Evolutionary conservation across 768 basidiomycete genomes (phyloP), one percentile per base, ranked within the genome.

Genomic region (Kwoniella mangroviensis): DNA sequence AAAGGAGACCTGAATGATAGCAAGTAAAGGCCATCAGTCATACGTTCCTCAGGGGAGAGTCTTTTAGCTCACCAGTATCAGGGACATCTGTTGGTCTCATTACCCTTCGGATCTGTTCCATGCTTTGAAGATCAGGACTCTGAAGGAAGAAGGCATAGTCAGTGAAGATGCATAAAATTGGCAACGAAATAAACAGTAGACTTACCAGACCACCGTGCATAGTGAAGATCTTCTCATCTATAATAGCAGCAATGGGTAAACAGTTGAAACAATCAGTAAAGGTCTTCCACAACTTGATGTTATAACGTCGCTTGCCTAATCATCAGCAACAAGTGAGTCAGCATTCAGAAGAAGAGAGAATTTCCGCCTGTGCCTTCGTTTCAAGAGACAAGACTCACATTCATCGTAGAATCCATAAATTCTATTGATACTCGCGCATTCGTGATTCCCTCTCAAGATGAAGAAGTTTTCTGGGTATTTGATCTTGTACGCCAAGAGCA

Each of bases 381-480:
- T 34, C 34, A 34, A 24, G 34, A 11, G 21, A 19, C 24, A 15
- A 45, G 3, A 88, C 93, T 78, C 79, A 96, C 96, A 98, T 88
- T 99, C 96, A 83, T 99, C 96, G 85, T 99, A 99, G 86, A 99
- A 99, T 68, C 96, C 96, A 85, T 99, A 99, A 85, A 99, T 98
- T 84, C 96, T 88, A 87, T 98, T 99, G 86, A 99, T 98, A 84
- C 93, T 94, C 74, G 96, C 96, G 83, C 96, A 97, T 85, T 99
- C 96, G 85, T 99, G 96, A 86, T 99, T 99, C 77, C 96, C 96
- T 79, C 96, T 87, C 72, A 99, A 88, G 84, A 99, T 95, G 87
- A 99, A 99, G 87, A 99, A 99, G 87, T 99, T 99, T 89, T 99
- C 96, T 63, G 96, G 96, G 87, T 98, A 99, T 88, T 98, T 99